Conservation (phyloP, 345 rosid species). For the Hibiscus trionum region DNA sequence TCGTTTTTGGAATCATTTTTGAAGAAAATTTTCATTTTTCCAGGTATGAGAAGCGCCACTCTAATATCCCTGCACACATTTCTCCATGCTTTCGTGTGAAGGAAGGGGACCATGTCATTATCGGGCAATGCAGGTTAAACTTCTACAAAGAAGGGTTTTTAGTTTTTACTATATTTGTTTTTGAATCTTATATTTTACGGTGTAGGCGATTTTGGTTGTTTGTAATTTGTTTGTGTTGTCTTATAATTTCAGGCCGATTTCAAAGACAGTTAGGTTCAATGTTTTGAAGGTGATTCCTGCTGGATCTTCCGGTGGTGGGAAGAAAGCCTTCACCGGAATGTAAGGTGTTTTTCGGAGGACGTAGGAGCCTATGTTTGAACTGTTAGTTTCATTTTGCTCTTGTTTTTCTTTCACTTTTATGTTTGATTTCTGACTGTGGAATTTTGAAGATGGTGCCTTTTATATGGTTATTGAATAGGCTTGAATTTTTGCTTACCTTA, state of each 20-base stretch:
- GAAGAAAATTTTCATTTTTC: not conserved
- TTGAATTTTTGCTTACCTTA: not conserved
- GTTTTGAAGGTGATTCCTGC: constrained; percentile 77
- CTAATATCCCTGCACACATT: constrained; percentile 58
- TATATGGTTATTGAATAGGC: not conserved
- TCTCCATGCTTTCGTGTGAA: constrained; percentile 75
- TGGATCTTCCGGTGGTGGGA: constrained; percentile 58
- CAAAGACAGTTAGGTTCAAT: constrained; percentile 69
- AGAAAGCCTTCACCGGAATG: constrained; percentile 59
- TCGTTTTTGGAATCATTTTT: not conserved
- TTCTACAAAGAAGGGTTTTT: not conserved
- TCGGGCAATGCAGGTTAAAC: constrained; percentile 78
- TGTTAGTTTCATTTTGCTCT: not conserved
- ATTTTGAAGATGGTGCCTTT: not conserved
- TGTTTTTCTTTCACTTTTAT: not conserved
- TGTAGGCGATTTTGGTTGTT: not conserved
- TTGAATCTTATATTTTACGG: not conserved
- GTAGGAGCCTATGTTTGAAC: too few relatives aligned
- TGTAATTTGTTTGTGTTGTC: not conserved
- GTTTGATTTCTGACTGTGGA: not conserved
- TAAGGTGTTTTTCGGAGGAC: constrained; percentile 9
- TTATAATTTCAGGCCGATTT: constrained; percentile 44
- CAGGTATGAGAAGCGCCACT: constrained; percentile 75
- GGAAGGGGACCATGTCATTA: constrained; percentile 64
- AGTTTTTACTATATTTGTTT: not conserved